These are phyloP conservation scores for Paramyrothecium roridum DNA, from an alignment of 2,329 filamentous ascomycete species.

Conservation along the genomic window DNA sequence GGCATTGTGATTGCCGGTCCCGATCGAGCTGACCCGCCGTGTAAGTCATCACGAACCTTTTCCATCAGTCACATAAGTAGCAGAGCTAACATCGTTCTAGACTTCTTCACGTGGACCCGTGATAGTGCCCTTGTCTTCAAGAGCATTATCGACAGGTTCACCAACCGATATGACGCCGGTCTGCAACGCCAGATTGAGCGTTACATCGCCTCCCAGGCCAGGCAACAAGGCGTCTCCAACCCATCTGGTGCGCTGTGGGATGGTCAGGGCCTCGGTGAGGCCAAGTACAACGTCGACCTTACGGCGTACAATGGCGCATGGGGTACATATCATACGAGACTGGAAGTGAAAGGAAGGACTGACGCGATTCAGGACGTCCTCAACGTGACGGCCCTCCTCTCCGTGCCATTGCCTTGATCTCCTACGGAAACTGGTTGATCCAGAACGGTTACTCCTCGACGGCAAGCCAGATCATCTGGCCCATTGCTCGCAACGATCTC, in stretches of 20 bases:
- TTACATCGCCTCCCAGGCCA: slow-evolving; percentile 66
- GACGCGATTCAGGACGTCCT: slow-evolving; percentile 52
- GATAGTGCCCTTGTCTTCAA: slow-evolving; percentile 72
- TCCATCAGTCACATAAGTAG: slow-evolving; percentile 3
- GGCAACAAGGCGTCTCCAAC: slow-evolving; percentile 64
- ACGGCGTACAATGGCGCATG: slow-evolving; percentile 64
- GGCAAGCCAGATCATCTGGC: slow-evolving; percentile 61
- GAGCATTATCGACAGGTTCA: slow-evolving; percentile 63
- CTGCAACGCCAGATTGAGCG: slow-evolving; percentile 62
- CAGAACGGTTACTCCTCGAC: slow-evolving; percentile 60
- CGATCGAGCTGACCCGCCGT: slow-evolving; percentile 50
- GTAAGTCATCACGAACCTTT: slow-evolving; percentile 32
- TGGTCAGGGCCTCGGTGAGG: slow-evolving; percentile 61
- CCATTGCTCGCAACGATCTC: slow-evolving; percentile 72
- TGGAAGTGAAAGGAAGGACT: slow-evolving; percentile 2
- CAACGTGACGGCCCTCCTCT: slow-evolving; percentile 78
- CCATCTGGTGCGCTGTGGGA: slow-evolving; percentile 59
- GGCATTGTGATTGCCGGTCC: slow-evolving; percentile 58
- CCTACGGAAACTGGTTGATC: slow-evolving; percentile 70
- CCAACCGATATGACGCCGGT: slow-evolving; percentile 51
- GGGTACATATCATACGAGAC: slow-evolving; percentile 40
- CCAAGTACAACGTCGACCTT: slow-evolving; percentile 68
- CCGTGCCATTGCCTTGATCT: slow-evolving; percentile 68
- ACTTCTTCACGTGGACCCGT: slow-evolving; percentile 77
- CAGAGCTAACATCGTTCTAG: slow-evolving; percentile 31